Percentiles rank a stretch among this genome's conserved stretches.
phyloP scores from a whole-genome alignment of 371 early-diverging fungal species.

The Rhizopus arrhizus region DNA sequence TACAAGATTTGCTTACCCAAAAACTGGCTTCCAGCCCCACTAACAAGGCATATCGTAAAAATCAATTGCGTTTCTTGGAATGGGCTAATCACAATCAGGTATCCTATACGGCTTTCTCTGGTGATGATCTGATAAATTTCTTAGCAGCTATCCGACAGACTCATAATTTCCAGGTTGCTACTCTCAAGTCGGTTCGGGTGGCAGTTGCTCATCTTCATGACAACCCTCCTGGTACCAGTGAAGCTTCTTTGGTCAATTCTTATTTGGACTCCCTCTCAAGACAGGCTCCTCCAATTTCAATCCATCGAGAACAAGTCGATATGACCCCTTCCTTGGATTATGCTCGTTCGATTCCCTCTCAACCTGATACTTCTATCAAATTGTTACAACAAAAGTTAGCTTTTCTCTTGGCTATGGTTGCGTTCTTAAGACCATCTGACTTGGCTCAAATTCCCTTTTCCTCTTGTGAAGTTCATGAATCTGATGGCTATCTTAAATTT shows the following conservation, averaged over 20 bases:
- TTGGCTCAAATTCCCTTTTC: conserved; percentile 1
- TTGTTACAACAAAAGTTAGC: not conserved
- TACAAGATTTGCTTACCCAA: too few species aligned
- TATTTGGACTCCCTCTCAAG: too few species aligned
- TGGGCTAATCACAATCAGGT: conserved; percentile 1
- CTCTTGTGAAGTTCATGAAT: not conserved
- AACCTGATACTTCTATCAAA: too few species aligned
- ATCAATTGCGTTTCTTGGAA: conserved; percentile 6
- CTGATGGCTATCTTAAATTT: not conserved
- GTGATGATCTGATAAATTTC: conserved; percentile 13
- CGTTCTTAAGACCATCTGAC: not conserved
- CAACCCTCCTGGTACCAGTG: too few species aligned
- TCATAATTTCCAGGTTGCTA: too few species aligned
- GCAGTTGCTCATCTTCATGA: too few species aligned
- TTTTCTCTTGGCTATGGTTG: not conserved
- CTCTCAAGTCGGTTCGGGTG: too few species aligned
- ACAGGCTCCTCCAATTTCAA: too few species aligned
- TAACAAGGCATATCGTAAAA: conserved; percentile 5
- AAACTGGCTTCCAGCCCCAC: not conserved
- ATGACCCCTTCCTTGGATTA: too few species aligned
- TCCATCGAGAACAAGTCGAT: too few species aligned
- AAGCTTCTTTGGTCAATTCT: too few species aligned
- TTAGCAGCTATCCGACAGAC: not conserved
- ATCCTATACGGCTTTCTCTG: conserved; percentile 1
- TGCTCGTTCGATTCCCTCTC: too few species aligned